Base-by-base conservation (phyloP, 257 asterid species). In the Solanum piurae region DNA sequence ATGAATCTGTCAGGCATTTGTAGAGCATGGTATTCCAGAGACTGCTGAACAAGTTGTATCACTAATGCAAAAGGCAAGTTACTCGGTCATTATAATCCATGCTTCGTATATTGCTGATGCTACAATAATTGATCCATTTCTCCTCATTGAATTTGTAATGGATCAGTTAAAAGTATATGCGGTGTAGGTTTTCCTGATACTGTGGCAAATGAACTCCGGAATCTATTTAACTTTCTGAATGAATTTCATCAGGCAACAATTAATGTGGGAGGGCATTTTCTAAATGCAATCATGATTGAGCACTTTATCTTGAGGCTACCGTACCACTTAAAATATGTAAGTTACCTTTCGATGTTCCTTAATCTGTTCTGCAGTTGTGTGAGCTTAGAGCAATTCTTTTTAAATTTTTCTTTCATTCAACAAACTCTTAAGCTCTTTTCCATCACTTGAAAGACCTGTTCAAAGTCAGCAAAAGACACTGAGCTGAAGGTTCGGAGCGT, bases 231-330 rank as follows among this genome's bases (percentile, higher is more conserved):
- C 58, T 38, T 40, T 69, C 37, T 83, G 29, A n/a, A 85, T 46
- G 27, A 36, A 12, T 83, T 88, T 42, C 79, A 86, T 89, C 96
- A 94, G 98, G 97, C 97, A 84, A 93, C 95, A 12, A 88, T 95
- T 80, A 94, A 83, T 52, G 97, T 94, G 5, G 98, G 98, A 38
- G 98, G 97, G 5, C 93, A 93, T 37, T 84, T 88, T 37, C 90
- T 95, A 49, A 95, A 93, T 60, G 97, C 98, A 68, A 90, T 94
- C 31, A 93, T 93, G 87, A 95, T 95, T 25, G 98, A 95, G 91
- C 98, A 95, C 92, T 95, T 95, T 86, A 92, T 95, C 91, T 90
- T 95, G 92, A 93, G 98, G 92, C 94, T 95, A 68, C 98, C 98
- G 4, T 92, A 94, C 89, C 98, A 94, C 93, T 90, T 94, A 46